phyloP scores from a whole-genome alignment of 1,284 basidiomycete genomes.

The Cystobasidium slooffiae region DNA sequence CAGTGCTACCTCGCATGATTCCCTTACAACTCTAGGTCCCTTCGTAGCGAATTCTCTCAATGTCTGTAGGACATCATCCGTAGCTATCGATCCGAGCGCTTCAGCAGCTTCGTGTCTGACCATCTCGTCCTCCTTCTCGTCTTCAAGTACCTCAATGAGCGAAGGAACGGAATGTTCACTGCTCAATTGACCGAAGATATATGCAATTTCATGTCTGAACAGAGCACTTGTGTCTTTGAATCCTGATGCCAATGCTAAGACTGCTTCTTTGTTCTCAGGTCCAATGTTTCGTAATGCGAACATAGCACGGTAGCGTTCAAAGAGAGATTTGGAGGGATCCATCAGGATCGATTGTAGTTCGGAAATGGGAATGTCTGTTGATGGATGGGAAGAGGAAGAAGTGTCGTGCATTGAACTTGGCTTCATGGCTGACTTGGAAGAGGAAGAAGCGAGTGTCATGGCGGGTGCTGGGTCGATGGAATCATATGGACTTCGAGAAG shows the following conservation, averaged over 20 bases:
- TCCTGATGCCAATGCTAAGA: conserved; percentile 87
- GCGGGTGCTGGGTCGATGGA: conserved; percentile 94
- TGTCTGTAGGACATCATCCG: conserved; percentile 81
- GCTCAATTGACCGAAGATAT: conserved; percentile 95
- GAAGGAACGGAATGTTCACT: conserved; percentile 86
- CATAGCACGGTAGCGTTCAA: conserved; percentile 97
- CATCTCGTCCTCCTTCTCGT: conserved; percentile 86
- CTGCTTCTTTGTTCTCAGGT: conserved; percentile 66
- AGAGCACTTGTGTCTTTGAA: conserved; percentile 84
- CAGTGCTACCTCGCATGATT: conserved; percentile 94
- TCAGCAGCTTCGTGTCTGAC: conserved; percentile 99
- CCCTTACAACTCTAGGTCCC: conserved; percentile 86
- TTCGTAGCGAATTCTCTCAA: conserved; percentile 81
- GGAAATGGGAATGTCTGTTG: conserved; percentile 53
- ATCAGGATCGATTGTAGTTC: conserved; percentile 71
- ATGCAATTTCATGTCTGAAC: conserved; percentile 98
- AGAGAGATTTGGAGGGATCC: conserved; percentile 73
- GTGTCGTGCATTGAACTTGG: conserved; percentile 46
- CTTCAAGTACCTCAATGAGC: conserved; percentile 75
- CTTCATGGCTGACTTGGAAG: conserved; percentile 9
- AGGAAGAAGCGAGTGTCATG: conserved; percentile 47
- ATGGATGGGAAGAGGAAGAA: conserved; percentile 44
- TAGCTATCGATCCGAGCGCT: conserved; percentile 93
- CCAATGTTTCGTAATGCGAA: conserved; percentile 93
- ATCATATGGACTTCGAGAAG: conserved; percentile 65